Percentiles rank a stretch among this genome's conserved stretches.
Conservation (phyloP, 208 protist genomes). For the Trichomonas gallinae region DNA sequence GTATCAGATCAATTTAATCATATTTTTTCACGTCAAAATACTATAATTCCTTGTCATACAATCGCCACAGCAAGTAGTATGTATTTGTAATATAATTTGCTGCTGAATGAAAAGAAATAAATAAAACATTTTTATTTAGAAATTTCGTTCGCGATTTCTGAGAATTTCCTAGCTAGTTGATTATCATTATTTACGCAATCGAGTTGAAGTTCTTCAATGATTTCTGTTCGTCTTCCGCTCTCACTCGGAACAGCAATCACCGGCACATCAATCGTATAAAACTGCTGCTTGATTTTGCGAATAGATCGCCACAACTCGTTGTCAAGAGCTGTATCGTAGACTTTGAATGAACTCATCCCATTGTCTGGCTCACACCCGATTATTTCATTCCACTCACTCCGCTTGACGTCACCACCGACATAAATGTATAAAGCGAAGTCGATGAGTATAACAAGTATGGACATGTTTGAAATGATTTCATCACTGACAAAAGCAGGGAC, state of each 20-base stretch:
- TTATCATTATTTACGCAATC: not conserved
- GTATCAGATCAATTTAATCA: too few species aligned
- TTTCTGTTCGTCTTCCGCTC: not conserved
- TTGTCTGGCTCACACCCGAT: not conserved
- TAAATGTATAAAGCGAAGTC: not conserved
- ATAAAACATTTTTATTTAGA: too few species aligned
- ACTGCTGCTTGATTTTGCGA: not conserved
- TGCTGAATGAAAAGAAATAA: too few species aligned
- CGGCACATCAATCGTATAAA: not conserved
- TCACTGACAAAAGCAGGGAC: not conserved
- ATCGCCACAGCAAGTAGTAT: too few species aligned
- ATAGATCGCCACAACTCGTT: not conserved
- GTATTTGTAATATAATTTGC: too few species aligned
- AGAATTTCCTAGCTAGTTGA: not conserved
- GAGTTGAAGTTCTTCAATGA: not conserved
- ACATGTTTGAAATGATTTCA: not conserved
- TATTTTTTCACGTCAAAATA: too few species aligned
- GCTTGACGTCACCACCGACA: not conserved
- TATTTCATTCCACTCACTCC: not conserved
- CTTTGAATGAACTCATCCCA: not conserved
- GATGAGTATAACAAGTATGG: not conserved
- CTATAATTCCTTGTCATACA: too few species aligned
- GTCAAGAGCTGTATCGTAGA: not conserved
- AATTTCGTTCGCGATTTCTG: not conserved
- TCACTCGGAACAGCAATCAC: not conserved